Conservation (phyloP, 2,329 filamentous ascomycete genomes). For the Chalara sp. region DNA sequence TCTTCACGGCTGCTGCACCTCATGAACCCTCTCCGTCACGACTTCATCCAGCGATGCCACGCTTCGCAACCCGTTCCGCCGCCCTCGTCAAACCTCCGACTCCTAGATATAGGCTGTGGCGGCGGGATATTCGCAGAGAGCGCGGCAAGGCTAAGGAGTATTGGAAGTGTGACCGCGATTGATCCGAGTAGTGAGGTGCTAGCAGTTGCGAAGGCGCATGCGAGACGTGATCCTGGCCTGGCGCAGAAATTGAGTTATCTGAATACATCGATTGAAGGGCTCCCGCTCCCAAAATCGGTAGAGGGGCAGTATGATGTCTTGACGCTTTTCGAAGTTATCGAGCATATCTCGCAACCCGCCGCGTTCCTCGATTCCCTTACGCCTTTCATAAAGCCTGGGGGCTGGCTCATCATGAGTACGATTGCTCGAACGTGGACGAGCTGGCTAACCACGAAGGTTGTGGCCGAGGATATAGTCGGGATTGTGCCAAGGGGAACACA, state of each 20-base stretch:
- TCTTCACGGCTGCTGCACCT: slow-evolving; percentile 88
- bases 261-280: slow-evolving; percentile 69
- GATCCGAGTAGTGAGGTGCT: slow-evolving; percentile 73
- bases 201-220: slow-evolving; percentile 68
- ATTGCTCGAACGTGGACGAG: slow-evolving; percentile 85
- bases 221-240: slow-evolving; percentile 65
- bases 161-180: slow-evolving; percentile 63
- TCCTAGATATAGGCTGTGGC: slow-evolving; percentile 91
- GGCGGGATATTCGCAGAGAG: slow-evolving; percentile 95
- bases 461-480: slow-evolving; percentile 80
- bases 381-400: slow-evolving; percentile 77
- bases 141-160: slow-evolving; percentile 61
- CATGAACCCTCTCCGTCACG: slow-evolving; percentile 95
- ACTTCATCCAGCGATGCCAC: slow-evolving; percentile 76
- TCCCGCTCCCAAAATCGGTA: slow-evolving; percentile 36
- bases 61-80: slow-evolving; percentile 41
- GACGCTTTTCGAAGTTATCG: slow-evolving; percentile 87
- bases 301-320: slow-evolving; percentile 66
- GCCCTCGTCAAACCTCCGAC: slow-evolving; percentile 45
- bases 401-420: slow-evolving; percentile 88
- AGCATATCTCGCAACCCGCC: slow-evolving; percentile 76
- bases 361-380: slow-evolving; percentile 67
- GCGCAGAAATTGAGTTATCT: slow-evolving; percentile 60
- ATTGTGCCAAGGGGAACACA: slow-evolving; percentile 92
- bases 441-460: slow-evolving; percentile 86